A percentile compares a stretch with the other conserved stretches of the same genome.
phyloP scores from a whole-genome alignment of 768 basidiomycete genomes.

The Amanita subjunquillea region DNA sequence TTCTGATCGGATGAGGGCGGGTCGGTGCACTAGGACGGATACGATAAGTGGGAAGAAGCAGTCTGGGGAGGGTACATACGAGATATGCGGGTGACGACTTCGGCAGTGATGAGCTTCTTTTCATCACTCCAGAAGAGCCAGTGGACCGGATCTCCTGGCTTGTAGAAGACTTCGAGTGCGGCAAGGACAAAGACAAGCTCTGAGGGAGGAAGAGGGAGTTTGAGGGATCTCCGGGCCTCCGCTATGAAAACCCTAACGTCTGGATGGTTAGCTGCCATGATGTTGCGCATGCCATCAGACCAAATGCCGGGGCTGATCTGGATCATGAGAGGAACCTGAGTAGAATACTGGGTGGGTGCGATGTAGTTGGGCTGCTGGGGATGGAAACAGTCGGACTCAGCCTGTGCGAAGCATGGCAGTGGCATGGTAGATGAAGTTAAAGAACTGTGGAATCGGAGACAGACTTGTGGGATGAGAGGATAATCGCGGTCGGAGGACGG shows the following conservation, averaged over 20 bases:
- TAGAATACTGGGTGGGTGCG: conserved; percentile 12
- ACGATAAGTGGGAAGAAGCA: neutral
- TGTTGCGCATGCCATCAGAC: conserved; percentile 24
- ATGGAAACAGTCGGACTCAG: conserved; percentile 11
- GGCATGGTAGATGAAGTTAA: neutral
- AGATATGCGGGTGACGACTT: conserved; percentile 41
- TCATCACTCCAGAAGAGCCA: conserved; percentile 56
- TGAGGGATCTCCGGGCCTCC: conserved; percentile 26
- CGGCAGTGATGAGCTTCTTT: conserved; percentile 36
- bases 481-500: conserved; percentile 7
- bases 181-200: conserved; percentile 44
- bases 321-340: conserved; percentile 13
- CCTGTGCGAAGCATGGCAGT: conserved; percentile 1
- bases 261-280: conserved; percentile 37
- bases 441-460: neutral
- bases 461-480: neutral
- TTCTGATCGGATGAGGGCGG: conserved; percentile 25
- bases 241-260: conserved; percentile 38
- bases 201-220: conserved; percentile 27
- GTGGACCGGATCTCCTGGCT: conserved; percentile 43
- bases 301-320: conserved; percentile 29
- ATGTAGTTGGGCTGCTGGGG: conserved; percentile 12
- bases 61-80: conserved; percentile 27
- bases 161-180: conserved; percentile 49
- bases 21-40: conserved; percentile 23